Base-by-base conservation (phyloP, 306 rosid species). In the Prunus davidiana region DNA sequence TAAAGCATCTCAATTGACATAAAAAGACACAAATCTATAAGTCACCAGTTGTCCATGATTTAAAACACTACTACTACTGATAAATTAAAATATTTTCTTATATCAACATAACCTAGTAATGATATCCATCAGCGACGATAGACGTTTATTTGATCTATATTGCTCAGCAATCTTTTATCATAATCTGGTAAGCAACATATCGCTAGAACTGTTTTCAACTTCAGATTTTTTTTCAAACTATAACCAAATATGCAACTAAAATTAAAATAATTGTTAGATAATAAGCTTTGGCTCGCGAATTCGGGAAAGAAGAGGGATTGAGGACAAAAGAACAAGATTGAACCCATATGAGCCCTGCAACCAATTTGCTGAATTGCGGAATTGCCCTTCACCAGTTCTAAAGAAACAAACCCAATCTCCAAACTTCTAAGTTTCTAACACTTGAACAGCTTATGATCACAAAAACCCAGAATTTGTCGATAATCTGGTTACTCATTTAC, bases 1-100 rank as follows among this genome's bases (percentile, higher is more conserved):
- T 82, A 25, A 69, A 76, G 49, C 61, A 58, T 69, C 49, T 67
- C 50, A 52, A 15, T 45, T 16, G 65, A 74, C 72, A 67, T 38
- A 56, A 50, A 62, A 15, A 68, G 32, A 69, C 52, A 58, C 57
- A 22, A 63, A 73, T 43, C 49, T 64, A 69, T 1, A 49, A 13
- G 12, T 22, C 56, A 60, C 27, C 12, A 6, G 43, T 18, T 24
- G 7, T 18, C 76, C 76, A 45, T 0, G 10, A 19, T 41, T 47
- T n/a, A 28, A 64, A 43, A 28, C 4, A 4, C 19, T 61, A 43
- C 18, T 63, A 27, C 71, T 10, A 27, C 63, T 11, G 49, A 13
- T 50, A 24, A 62, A 10, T 1, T 4, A 15, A 8, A 4, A 52
- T 62, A 14, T 18, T 24, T 58, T 47, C 18, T n/a, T 9, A 27